These are phyloP conservation scores for Didymella lethalis DNA, from an alignment of 2,329 filamentous ascomycete species.

Conservation along the genomic window DNA sequence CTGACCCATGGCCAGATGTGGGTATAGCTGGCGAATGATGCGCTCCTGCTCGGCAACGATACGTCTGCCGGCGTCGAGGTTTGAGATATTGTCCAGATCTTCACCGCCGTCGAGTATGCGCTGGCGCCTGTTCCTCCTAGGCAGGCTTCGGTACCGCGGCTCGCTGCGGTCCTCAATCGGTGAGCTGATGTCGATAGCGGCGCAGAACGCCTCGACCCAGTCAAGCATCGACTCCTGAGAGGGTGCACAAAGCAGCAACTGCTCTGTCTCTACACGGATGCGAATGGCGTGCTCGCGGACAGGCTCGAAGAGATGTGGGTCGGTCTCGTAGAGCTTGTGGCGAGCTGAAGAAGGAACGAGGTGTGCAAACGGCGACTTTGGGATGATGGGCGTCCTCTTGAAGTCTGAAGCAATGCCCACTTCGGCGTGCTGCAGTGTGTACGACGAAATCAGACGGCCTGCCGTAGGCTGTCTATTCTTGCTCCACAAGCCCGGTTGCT, in stretches of 20 bases:
- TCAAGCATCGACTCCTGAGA: constrained; percentile 71
- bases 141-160: constrained; percentile 57
- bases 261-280: constrained; percentile 75
- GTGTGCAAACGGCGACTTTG: constrained; percentile 56
- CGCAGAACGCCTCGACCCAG: constrained; percentile 72
- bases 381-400: constrained; percentile 62
- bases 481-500: constrained; percentile 58
- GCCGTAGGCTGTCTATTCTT: constrained; percentile 62
- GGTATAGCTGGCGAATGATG: constrained; percentile 58
- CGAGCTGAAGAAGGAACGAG: constrained; percentile 53
- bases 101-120: constrained; percentile 47
- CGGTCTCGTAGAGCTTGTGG: constrained; percentile 54
- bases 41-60: constrained; percentile 59
- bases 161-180: constrained; percentile 72
- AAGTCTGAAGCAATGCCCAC: constrained; percentile 78
- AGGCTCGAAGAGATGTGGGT: constrained; percentile 57
- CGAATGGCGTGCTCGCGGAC: constrained; percentile 69
- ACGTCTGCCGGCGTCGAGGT: constrained; percentile 44
- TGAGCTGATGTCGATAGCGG: constrained; percentile 75
- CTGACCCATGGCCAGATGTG: constrained; percentile 47
- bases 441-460: constrained; percentile 69
- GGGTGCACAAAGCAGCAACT: constrained; percentile 73
- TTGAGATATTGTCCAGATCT: constrained; percentile 44
- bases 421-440: constrained; percentile 77
- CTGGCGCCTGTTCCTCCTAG: constrained; percentile 52